Base-by-base conservation (phyloP, 2,329 filamentous ascomycete genomes). In the Cadophora gregata region DNA sequence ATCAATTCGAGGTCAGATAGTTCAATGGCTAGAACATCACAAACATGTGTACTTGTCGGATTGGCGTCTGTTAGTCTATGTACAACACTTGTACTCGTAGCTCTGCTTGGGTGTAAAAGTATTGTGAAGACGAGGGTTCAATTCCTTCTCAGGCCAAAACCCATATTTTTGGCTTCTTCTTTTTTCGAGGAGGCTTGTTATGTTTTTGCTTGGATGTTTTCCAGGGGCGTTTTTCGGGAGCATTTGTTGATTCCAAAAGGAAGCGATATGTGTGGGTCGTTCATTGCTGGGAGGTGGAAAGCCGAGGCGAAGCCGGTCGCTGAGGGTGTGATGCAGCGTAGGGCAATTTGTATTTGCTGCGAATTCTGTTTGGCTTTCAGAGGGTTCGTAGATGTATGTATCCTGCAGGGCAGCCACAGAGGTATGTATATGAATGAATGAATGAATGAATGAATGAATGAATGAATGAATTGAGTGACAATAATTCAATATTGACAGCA, bases 11-110 rank as follows among this genome's bases (percentile, higher is more conserved):
- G 58, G 42, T 27, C 24, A 38, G 16, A 38, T 60, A 60, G 58
- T 60, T 45, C 58, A 60, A 60, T 60, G 58, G 58, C 42, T 42
- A 60, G 58, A 45, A 60, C 25, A 24, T 60, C 58, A 60, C 42
- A 47, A n/a, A 5, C 24, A 38, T 19, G 25, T n/a, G 27, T 48
- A 10, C 27, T n/a, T 31, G 36, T 24, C 16, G 36, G 36, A 19
- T 47, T 60, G 16, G 50, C 50, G 50, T 29, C 16, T n/a, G 12
- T 19, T 27, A 31, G 24, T 48, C 12, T 21, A 4, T 48, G 58
- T 60, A 60, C 16, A 12, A 16, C 47, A 45, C 38, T 45, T 48
- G 38, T 60, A 60, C 9, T 47, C 38, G 10, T 48, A 48, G 58
- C 24, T 59, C 25, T 21, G 58, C 21, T 42, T 29, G 24, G 14